These are phyloP conservation scores for Talaromyces marneffei DNA, from an alignment of 2,329 filamentous ascomycete species.

Conservation along the genomic window DNA sequence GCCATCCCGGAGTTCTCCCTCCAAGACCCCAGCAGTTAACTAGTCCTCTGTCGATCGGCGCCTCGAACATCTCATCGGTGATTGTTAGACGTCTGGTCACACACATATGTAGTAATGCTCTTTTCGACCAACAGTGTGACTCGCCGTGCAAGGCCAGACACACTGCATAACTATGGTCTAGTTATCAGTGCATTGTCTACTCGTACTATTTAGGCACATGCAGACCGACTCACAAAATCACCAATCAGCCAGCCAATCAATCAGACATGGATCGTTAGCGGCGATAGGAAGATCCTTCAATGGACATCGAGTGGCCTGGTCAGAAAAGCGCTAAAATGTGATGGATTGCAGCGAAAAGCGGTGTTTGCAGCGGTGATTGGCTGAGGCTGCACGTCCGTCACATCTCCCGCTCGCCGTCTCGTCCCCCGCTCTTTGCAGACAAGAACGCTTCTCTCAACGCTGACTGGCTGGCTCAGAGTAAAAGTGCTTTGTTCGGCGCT, in stretches of 20 bases:
- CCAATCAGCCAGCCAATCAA: neutral
- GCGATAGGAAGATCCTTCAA: neutral
- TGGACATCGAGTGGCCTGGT: neutral
- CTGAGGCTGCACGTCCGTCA: slow-evolving; percentile 13
- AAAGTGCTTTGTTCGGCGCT: slow-evolving; percentile 28
- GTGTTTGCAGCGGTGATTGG: slow-evolving; percentile 15
- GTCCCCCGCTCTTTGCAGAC: neutral
- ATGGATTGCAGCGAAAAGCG: slow-evolving; percentile 14
- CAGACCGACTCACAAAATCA: neutral
- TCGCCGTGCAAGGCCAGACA: neutral
- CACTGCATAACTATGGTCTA: neutral
- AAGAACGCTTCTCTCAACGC: slow-evolving; percentile 7
- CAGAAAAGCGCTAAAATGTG: slow-evolving; percentile 13
- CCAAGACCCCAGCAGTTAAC: no score
- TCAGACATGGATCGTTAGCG: neutral
- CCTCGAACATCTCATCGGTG: neutral
- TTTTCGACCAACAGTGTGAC: neutral
- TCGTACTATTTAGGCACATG: no score
- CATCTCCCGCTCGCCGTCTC: slow-evolving; percentile 9
- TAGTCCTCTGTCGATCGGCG: neutral
- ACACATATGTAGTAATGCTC: no score
- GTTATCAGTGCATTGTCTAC: neutral
- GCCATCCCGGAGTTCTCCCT: neutral
- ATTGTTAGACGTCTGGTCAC: neutral
- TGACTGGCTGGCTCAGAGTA: slow-evolving; percentile 23